phyloP scores from a whole-genome alignment of 1,284 basidiomycete species.

The Cystobasidium sp. region DNA sequence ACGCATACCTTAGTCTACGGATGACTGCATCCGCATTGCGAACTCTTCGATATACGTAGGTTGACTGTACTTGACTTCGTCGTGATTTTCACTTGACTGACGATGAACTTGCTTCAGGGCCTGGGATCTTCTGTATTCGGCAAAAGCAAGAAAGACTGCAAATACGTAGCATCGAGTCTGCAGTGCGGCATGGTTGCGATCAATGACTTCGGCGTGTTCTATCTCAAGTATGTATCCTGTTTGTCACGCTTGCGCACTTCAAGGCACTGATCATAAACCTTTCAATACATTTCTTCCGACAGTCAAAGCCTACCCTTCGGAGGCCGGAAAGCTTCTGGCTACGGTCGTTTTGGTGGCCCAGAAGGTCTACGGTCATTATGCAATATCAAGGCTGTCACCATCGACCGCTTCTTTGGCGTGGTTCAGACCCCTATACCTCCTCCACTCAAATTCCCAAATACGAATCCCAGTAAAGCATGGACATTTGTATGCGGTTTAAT shows the following conservation, averaged over 20 bases:
- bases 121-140: constrained; percentile 97
- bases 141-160: constrained; percentile 71
- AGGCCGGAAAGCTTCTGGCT: constrained; percentile 77
- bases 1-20: constrained; percentile 61
- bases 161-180: constrained; percentile 74
- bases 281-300: constrained; percentile 82
- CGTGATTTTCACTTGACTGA: background rate
- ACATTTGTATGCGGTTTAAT: constrained; percentile 27
- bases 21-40: constrained; percentile 82
- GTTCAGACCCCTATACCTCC: constrained; percentile 82
- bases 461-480: constrained; percentile 17
- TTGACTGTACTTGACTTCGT: background rate
- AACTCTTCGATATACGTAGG: constrained; percentile 80
- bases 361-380: constrained; percentile 88
- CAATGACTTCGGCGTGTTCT: constrained; percentile 65
- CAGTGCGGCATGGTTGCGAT: constrained; percentile 96
- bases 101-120: constrained; percentile 1
- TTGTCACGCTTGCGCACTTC: background rate
- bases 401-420: constrained; percentile 79
- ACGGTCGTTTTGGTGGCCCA: constrained; percentile 88
- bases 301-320: constrained; percentile 37
- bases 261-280: constrained; percentile 59
- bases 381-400: constrained; percentile 81
- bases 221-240: constrained; percentile 30
- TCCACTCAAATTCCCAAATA: constrained; percentile 47